Conservation (phyloP, 352 stramenopile genomes). For the Globisporangium orthogonon region DNA sequence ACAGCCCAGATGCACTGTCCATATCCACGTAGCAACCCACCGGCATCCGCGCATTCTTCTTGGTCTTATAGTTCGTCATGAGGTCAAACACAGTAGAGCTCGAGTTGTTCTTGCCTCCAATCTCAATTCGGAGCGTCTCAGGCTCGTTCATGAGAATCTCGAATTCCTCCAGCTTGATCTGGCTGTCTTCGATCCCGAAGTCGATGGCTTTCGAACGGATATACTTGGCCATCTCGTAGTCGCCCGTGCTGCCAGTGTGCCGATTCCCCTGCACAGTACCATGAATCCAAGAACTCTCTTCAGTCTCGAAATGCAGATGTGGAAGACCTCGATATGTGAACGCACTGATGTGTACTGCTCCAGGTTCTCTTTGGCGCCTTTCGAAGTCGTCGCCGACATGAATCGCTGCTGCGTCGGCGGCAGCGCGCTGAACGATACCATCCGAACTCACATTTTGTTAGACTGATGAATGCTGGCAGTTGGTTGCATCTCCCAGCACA, state of each 20-base stretch:
- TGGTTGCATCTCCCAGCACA: too few relatives aligned
- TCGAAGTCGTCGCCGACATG: constrained; percentile 60
- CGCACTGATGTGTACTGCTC: constrained; percentile 52
- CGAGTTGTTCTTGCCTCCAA: constrained; percentile 14
- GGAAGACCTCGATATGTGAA: not conserved
- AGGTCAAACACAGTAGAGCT: constrained; percentile 17
- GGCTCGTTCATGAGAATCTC: constrained; percentile 75
- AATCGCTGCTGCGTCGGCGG: constrained; percentile 74
- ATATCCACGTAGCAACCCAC: constrained; percentile 11
- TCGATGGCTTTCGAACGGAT: constrained; percentile 65
- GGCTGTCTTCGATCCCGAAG: constrained; percentile 67
- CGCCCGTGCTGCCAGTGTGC: constrained; percentile 53
- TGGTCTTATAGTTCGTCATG: constrained; percentile 23
- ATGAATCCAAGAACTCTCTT: not conserved
- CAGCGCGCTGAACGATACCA: constrained; percentile 30
- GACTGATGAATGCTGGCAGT: too few relatives aligned
- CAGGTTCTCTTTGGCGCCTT: constrained; percentile 57
- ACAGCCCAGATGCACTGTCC: too few relatives aligned
- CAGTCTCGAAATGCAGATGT: not conserved
- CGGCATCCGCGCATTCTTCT: constrained; percentile 25
- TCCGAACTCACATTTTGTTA: not conserved
- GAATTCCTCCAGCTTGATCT: constrained; percentile 80
- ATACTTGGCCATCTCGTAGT: constrained; percentile 73
- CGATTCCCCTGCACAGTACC: constrained; percentile 24
- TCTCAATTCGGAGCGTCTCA: constrained; percentile 44